Base-by-base conservation (phyloP, 73 alveolate species). In the Uronychia setigera region DNA sequence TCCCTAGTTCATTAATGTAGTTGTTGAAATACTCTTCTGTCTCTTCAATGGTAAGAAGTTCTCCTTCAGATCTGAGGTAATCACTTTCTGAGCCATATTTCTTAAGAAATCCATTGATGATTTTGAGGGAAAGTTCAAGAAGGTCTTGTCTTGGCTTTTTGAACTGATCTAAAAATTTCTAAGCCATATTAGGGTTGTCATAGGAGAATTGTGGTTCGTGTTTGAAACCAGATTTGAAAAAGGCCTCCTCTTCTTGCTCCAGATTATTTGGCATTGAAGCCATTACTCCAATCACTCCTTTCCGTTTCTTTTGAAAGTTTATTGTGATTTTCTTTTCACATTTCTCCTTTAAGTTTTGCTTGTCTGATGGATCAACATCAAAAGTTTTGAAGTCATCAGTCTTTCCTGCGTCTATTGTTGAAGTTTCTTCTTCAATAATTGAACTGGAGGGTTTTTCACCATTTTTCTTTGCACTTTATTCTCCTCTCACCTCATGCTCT, bases 261-360 rank as follows among this genome's bases (percentile, higher is more conserved):
- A 88, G 60, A 60, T 88, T 88, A 30, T 82, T 88, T 9, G 94
- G 94, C 28, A 88, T n/a, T n/a, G n/a, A n/a, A n/a, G n/a, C n/a
- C n/a, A n/a, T n/a, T n/a, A n/a, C n/a, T n/a, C n/a, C n/a, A n/a
- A n/a, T n/a, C n/a, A n/a, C n/a, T n/a, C n/a, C n/a, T n/a, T n/a
- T n/a, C n/a, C n/a, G n/a, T n/a, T n/a, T n/a, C n/a, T n/a, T n/a
- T n/a, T n/a, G n/a, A n/a, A n/a, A n/a, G n/a, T n/a, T n/a, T n/a
- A n/a, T n/a, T n/a, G n/a, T n/a, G n/a, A n/a, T n/a, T n/a, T n/a
- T n/a, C n/a, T n/a, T n/a, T n/a, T n/a, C n/a, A n/a, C n/a, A n/a
- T n/a, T n/a, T n/a, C n/a, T n/a, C n/a, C n/a, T n/a, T n/a, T n/a
- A n/a, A n/a, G n/a, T n/a, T n/a, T n/a, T n/a, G n/a, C n/a, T n/a